These are phyloP conservation scores for Trichoderma sp. DNA, from an alignment of 2,329 filamentous ascomycete species.

Conservation along the genomic window DNA sequence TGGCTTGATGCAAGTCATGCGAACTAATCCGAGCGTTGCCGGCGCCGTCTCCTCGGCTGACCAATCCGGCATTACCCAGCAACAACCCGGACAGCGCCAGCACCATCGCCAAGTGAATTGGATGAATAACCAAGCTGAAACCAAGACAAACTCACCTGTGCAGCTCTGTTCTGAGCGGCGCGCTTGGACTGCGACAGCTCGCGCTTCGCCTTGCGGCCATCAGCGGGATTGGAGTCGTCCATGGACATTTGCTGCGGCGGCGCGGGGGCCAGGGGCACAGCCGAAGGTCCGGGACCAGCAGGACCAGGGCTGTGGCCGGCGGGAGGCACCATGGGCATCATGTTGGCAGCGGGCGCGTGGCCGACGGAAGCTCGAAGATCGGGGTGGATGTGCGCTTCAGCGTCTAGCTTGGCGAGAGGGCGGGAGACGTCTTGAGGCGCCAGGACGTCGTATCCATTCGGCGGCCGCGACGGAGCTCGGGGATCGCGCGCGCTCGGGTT, in stretches of 20 bases:
- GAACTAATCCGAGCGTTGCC: constrained; percentile 8
- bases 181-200: constrained; percentile 95
- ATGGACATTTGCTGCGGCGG: constrained; percentile 29
- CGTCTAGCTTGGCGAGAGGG: constrained; percentile 36
- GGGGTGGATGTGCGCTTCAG: constrained; percentile 48
- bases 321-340: constrained; percentile 40
- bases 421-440: constrained; percentile 36
- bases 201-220: constrained; percentile 76
- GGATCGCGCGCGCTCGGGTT: constrained; percentile 31
- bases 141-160: constrained; percentile 66
- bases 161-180: constrained; percentile 92
- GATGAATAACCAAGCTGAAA: neutral
- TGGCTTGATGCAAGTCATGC: neutral
- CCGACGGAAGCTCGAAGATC: constrained; percentile 40
- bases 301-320: constrained; percentile 32
- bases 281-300: constrained; percentile 28
- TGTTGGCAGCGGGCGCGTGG: constrained; percentile 32
- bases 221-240: constrained; percentile 31
- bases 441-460: constrained; percentile 48
- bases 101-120: neutral
- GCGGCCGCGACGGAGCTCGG: constrained; percentile 32
- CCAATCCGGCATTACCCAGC: neutral
- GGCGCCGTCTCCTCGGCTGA: neutral
- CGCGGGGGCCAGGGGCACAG: constrained; percentile 32
- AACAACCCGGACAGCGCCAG: neutral